A percentile compares a stretch with the other conserved stretches of the same genome.
phyloP scores from a whole-genome alignment of 2,329 filamentous ascomycete species.

The Pseudopithomyces chartarum region DNA sequence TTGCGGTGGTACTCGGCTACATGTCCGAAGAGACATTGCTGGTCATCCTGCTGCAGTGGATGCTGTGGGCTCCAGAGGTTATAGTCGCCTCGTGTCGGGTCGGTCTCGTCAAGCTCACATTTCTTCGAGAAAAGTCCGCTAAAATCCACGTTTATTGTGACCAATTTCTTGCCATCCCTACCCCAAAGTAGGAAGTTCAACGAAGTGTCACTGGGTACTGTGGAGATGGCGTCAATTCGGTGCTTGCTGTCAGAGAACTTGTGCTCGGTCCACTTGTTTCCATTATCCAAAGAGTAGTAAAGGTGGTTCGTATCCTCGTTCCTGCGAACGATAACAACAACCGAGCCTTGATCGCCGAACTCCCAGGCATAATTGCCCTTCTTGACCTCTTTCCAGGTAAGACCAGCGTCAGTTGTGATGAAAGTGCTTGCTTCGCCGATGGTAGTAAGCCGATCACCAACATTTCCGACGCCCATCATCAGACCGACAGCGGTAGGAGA shows the following conservation, averaged over 20 bases:
- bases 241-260: constrained; percentile 73
- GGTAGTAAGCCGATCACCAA: constrained; percentile 71
- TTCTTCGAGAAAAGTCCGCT: constrained; percentile 73
- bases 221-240: constrained; percentile 79
- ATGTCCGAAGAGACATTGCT: constrained; percentile 92
- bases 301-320: constrained; percentile 69
- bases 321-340: constrained; percentile 84
- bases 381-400: constrained; percentile 83
- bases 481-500: constrained; percentile 86
- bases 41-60: constrained; percentile 73
- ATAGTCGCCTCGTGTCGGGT: constrained; percentile 72
- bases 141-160: constrained; percentile 88
- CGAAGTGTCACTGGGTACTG: constrained; percentile 84
- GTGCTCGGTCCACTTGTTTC: constrained; percentile 77
- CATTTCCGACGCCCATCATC: constrained; percentile 90
- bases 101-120: constrained; percentile 70
- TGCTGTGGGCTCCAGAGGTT: constrained; percentile 86
- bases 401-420: constrained; percentile 87
- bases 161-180: constrained; percentile 59
- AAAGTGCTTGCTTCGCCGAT: constrained; percentile 83
- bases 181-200: constrained; percentile 94
- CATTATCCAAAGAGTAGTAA: constrained; percentile 81
- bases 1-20: constrained; percentile 89
- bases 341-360: constrained; percentile 91
- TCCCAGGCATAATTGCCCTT: constrained; percentile 93